These are phyloP conservation scores for Platanus orientalis DNA, from an alignment of 164 flowering plant species.

Conservation along the genomic window DNA sequence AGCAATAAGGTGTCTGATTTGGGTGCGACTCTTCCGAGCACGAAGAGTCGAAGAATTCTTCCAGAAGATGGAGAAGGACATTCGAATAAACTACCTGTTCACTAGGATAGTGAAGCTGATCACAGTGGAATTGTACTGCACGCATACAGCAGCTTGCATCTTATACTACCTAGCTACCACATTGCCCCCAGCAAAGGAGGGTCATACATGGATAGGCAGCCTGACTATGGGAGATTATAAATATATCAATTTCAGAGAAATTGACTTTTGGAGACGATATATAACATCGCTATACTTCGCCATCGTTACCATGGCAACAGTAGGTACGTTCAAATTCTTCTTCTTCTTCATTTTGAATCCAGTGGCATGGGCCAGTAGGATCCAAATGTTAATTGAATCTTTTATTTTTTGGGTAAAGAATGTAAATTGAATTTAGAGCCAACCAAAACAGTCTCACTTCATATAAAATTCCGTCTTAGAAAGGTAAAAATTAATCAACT, in stretches of 20 bases:
- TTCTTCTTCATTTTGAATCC: slow-evolving; percentile 10
- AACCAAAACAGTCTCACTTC: no score
- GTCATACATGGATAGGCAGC: slow-evolving; percentile 85
- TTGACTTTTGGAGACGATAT: slow-evolving; percentile 62
- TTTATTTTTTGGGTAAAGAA: no score
- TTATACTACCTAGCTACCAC: slow-evolving; percentile 79
- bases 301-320: slow-evolving; percentile 82
- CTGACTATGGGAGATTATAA: slow-evolving; percentile 66
- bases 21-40: slow-evolving; percentile 60
- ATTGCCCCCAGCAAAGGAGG: slow-evolving; percentile 57
- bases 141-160: slow-evolving; percentile 85
- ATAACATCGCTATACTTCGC: slow-evolving; percentile 74
- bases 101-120: slow-evolving; percentile 71
- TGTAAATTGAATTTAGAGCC: no score
- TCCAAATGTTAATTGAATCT: no score
- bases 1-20: slow-evolving; percentile 56
- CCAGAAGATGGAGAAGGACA: slow-evolving; percentile 63
- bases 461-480: no score
- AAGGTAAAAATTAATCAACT: no score
- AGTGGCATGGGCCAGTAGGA: no score
- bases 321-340: slow-evolving; percentile 55
- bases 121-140: slow-evolving; percentile 69
- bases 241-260: slow-evolving; percentile 60
- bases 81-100: slow-evolving; percentile 57
- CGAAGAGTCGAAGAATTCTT: slow-evolving; percentile 46